These are phyloP conservation scores for Paragyromitra xinjiangensis DNA, from an alignment of 495 filamentous ascomycete genomes.

Conservation along the genomic window DNA sequence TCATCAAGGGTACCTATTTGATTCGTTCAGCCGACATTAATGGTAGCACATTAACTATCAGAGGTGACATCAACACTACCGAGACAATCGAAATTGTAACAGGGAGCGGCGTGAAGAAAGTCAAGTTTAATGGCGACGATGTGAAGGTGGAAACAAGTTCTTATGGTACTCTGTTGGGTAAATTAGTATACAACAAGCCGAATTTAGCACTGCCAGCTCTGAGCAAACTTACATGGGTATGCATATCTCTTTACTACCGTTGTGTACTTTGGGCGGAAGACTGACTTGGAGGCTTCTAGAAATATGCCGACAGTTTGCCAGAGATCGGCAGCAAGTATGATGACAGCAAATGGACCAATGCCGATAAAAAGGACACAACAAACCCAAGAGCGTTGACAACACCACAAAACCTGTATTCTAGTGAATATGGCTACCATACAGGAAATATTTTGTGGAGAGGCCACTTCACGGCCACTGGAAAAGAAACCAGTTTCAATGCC, in stretches of 20 bases:
- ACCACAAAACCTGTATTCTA: slow-evolving; percentile 70
- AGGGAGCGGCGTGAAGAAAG: slow-evolving; percentile 61
- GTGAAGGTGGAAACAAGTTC: slow-evolving; percentile 60
- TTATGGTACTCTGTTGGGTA: slow-evolving; percentile 65
- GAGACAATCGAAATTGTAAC: slow-evolving; percentile 71
- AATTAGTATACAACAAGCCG: slow-evolving; percentile 65
- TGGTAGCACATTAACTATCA: slow-evolving; percentile 66
- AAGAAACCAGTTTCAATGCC: slow-evolving; percentile 65
- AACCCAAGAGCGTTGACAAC: slow-evolving; percentile 69
- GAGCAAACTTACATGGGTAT: slow-evolving; percentile 67
- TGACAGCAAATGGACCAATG: slow-evolving; percentile 72
- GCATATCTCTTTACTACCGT: neutral
- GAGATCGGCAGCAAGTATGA: slow-evolving; percentile 72
- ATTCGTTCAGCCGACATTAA: slow-evolving; percentile 69
- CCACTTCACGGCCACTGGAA: slow-evolving; percentile 72
- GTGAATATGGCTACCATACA: slow-evolving; percentile 78
- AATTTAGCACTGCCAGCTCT: slow-evolving; percentile 66
- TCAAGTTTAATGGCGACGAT: slow-evolving; percentile 69
- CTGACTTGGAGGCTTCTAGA: slow-evolving; percentile 50
- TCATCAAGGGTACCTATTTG: slow-evolving; percentile 79
- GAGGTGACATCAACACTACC: slow-evolving; percentile 76
- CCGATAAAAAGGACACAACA: slow-evolving; percentile 65
- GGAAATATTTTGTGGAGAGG: slow-evolving; percentile 76
- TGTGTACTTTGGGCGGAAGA: neutral
- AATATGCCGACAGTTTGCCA: slow-evolving; percentile 73